phyloP scores from a whole-genome alignment of 2,329 filamentous ascomycete species.

The Verticillium dahliae region DNA sequence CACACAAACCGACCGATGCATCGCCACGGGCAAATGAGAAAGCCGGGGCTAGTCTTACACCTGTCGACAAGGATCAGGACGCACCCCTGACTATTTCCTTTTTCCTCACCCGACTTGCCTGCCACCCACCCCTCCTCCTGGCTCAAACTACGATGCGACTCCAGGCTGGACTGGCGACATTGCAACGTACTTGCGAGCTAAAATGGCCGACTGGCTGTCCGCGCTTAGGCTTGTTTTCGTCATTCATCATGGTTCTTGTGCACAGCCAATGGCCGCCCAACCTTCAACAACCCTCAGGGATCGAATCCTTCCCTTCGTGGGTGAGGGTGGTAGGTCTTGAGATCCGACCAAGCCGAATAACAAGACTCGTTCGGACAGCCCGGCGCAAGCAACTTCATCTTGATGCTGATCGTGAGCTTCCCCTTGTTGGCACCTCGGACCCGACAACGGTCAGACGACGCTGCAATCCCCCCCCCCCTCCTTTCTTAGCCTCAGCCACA shows the following conservation, averaged over 20 bases:
- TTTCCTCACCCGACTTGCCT: background rate
- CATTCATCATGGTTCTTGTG: background rate
- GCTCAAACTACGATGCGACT: background rate
- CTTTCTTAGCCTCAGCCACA: background rate
- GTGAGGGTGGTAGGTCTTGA: background rate
- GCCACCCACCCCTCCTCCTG: background rate
- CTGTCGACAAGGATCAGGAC: background rate
- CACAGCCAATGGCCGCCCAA: background rate
- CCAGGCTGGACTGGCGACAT: background rate
- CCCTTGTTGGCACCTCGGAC: background rate
- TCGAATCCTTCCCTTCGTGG: background rate
- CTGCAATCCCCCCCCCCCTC: background rate
- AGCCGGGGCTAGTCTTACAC: background rate
- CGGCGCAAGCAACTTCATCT: background rate
- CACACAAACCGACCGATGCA: background rate
- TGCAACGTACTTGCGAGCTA: background rate
- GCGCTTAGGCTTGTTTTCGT: background rate
- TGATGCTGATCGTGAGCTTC: background rate
- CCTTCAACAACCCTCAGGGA: too few relatives aligned
- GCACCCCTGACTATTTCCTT: background rate
- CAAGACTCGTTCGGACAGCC: background rate
- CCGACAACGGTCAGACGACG: background rate
- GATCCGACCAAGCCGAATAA: background rate
- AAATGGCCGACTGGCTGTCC: background rate
- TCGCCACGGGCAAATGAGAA: background rate